phyloP scores from a whole-genome alignment of 345 rosid species.

The Linum trigynum region DNA sequence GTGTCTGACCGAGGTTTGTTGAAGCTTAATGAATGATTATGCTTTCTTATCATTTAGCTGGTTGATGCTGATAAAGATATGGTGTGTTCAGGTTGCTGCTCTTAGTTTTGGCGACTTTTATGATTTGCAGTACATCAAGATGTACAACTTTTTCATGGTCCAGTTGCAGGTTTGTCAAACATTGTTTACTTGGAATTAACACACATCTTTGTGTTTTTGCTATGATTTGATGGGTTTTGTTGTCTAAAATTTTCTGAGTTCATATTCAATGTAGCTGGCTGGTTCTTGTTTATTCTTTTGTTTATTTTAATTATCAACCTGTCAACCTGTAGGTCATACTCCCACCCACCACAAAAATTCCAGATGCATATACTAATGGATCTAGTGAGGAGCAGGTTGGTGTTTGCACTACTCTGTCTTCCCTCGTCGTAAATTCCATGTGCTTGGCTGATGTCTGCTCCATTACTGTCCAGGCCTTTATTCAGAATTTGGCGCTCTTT shows the following conservation, averaged over 20 bases:
- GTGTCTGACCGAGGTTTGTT: slow-evolving; percentile 83
- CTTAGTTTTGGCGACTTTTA: slow-evolving; percentile 88
- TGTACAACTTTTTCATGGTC: slow-evolving; percentile 68
- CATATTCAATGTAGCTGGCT: background rate
- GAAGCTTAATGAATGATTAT: background rate
- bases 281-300: background rate
- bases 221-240: too few species aligned
- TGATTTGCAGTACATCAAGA: slow-evolving; percentile 63
- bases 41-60: background rate
- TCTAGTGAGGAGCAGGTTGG: slow-evolving; percentile 82
- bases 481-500: slow-evolving; percentile 94
- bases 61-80: background rate
- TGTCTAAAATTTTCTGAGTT: too few species aligned
- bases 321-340: slow-evolving; percentile 48
- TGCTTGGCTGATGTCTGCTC: background rate
- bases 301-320: background rate
- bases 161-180: slow-evolving; percentile 62
- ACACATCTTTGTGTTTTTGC: background rate
- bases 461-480: slow-evolving; percentile 62
- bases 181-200: background rate
- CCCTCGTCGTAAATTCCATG: background rate
- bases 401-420: background rate
- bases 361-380: slow-evolving; percentile 88
- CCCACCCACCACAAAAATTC: slow-evolving; percentile 67
- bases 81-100: slow-evolving; percentile 63